Base-by-base conservation (phyloP, 2,329 filamentous ascomycete species). In the Colletotrichum shisoi region DNA sequence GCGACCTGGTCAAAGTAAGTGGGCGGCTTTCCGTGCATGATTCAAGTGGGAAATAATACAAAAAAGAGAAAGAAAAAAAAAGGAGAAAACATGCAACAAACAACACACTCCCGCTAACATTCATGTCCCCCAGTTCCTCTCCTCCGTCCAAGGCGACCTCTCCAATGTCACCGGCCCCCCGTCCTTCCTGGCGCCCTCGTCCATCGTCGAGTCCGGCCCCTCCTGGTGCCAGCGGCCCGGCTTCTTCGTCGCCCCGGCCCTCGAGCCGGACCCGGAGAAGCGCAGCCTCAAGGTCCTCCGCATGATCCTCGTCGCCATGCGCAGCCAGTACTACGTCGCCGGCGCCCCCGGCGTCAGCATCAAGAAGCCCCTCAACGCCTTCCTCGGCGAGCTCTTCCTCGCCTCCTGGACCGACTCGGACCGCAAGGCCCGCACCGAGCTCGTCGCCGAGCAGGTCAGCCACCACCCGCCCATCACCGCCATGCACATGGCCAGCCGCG, bases 401-500 rank as follows among this genome's bases (percentile, higher is more conserved):
- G 79, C 79, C 0, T 74, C 73, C 0, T 82, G 79, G 79, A 75
- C 70, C 1, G 75, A 79, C 24, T 62, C 69, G 17, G 57, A 71
- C 21, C 49, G 62, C 24, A 72, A 72, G 12, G 68, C 72, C 13
- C 76, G 73, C 0, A 78, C 74, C 6, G 68, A 71, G 4, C 73
- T 80, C 21, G 73, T 79, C 4, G 77, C 82, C 37, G 83, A 85
- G 73, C 83, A 85, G 72, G 83, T 85, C 68, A 81, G 79, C 70
- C 83, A 85, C 67, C 83, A 85, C 71, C 83, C 83, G 27, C 83
- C 83, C 19, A 83, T 84, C 49, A 85, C 83, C 3, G 83, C 83
- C 2, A 83, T 84, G 74, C 82, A 83, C 72, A 80, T 85, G 37
- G 72, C 74, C 27, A 80, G 82, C 70, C 70, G 74, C 17, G 74